Percentiles rank a stretch among this genome's conserved stretches.
Evolutionary conservation across 768 basidiomycete genomes (phyloP).

Genomic region (Suillus hirtellus): DNA sequence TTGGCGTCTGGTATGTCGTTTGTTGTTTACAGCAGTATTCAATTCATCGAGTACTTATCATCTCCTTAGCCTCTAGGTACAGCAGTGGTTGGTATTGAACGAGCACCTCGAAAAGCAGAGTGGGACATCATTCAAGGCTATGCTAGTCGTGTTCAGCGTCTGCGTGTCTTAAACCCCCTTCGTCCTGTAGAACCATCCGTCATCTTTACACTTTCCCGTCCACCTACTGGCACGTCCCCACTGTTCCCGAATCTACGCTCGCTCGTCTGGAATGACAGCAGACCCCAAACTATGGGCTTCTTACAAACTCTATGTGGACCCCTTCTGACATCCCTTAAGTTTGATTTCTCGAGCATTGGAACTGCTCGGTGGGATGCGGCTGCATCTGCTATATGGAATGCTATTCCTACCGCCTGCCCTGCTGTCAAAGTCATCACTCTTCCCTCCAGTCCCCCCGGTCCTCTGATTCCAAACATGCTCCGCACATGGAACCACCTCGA

Average conservation of each 20-base stretch:
- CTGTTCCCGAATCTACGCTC: slow-evolving; percentile 5
- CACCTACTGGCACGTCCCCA: not conserved
- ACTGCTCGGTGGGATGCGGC: not conserved
- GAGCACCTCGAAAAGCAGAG: not conserved
- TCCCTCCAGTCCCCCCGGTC: not conserved
- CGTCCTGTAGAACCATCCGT: not conserved
- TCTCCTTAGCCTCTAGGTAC: slow-evolving; percentile 1
- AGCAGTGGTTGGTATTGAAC: not conserved
- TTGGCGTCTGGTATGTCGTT: not conserved
- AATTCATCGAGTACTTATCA: not conserved
- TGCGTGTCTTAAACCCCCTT: not conserved
- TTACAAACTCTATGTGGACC: not conserved
- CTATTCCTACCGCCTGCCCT: not conserved
- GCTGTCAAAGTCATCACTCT: not conserved
- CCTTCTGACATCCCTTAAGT: not conserved
- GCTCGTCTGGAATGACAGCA: slow-evolving; percentile 1
- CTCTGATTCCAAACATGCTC: not conserved
- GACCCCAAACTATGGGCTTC: not conserved
- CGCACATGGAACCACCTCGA: not conserved
- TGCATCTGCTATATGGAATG: not conserved
- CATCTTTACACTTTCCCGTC: slow-evolving; percentile 1
- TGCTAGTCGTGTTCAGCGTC: not conserved
- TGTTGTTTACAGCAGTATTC: not conserved
- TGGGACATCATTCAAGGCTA: slow-evolving; percentile 2
- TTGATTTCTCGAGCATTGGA: not conserved